A percentile compares a stretch with the other conserved stretches of the same genome.
Evolutionary conservation across 2,329 filamentous ascomycete species (phyloP).

Genomic region (Nigrospora sphaerica): DNA sequence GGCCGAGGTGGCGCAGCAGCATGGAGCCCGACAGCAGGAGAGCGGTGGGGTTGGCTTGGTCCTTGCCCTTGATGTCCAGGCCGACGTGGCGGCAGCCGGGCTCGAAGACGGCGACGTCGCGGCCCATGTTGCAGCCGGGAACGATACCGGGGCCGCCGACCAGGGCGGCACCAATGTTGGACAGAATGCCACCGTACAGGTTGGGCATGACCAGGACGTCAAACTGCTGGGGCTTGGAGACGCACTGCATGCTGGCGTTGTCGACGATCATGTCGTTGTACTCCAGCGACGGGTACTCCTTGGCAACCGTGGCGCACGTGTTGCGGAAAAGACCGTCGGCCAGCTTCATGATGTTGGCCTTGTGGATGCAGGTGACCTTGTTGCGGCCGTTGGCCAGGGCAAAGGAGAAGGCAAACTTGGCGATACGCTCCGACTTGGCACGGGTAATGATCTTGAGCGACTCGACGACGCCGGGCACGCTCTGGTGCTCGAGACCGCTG

Average conservation of each 20-base stretch:
- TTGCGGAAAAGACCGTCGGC: constrained; percentile 97
- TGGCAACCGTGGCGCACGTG: constrained; percentile 88
- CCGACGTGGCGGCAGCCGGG: constrained; percentile 98
- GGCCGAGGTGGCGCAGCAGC: constrained; percentile 92
- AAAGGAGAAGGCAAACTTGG: constrained; percentile 97
- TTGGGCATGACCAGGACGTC: constrained; percentile 99
- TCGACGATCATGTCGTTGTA: constrained; percentile 99
- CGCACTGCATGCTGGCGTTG: constrained; percentile 99
- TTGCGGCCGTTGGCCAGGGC: constrained; percentile 97
- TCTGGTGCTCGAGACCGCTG: constrained; percentile 97
- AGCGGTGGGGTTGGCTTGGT: constrained; percentile 96
- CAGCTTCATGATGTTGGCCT: constrained; percentile 99
- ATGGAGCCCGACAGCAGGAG: constrained; percentile 93
- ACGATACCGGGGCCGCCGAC: constrained; percentile 96
- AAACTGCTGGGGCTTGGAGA: constrained; percentile 93
- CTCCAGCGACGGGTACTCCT: constrained; percentile 93
- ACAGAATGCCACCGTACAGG: constrained; percentile 96
- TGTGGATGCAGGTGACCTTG: constrained; percentile 99
- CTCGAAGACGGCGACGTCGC: constrained; percentile 97
- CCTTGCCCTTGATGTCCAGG: constrained; percentile 99
- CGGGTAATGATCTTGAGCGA: constrained; percentile 99
- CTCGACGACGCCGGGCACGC: constrained; percentile 91
- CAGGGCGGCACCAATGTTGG: constrained; percentile 96
- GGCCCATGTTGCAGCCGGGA: constrained; percentile 98
- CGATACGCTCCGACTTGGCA: constrained; percentile 97